Base-by-base conservation (phyloP, 805 yeast species). In the Starmera quercuum region DNA sequence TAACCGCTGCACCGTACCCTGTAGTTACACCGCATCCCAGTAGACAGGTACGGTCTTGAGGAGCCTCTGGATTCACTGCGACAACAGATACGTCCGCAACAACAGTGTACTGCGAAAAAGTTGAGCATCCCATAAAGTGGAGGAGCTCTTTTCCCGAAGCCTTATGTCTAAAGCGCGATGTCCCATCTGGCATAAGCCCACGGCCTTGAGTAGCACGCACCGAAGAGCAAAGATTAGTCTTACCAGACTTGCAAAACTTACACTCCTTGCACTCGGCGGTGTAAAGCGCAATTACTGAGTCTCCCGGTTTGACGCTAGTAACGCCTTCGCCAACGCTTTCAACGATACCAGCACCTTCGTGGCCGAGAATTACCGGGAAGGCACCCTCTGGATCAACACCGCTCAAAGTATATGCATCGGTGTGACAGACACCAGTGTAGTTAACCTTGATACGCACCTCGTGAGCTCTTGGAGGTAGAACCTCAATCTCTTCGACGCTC, bases 171-270 rank as follows among this genome's bases (percentile, higher is more conserved):
- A 92, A 90, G 61, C 99, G 78, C 29, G 83, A 61, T 32, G 99
- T 90, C 15, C 97, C 98, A 58, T 92, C 98, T 42, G 98, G 98
- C 96, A 92, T 83, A 38, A 90, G 82, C 59, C 98, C 99, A 55
- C 84, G 81, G 58, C 98, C 97, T 61, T 92, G 99, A 37, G 99
- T 94, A 35, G 85, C 95, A 65, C 98, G 80, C 48, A 92, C 90
- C 51, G 94, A 73, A 42, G 92, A 85, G 71, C 99, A 92, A 58
- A 92, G 73, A 67, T 92, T 92, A 56, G 98, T 90, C 73, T 94
- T 92, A 42, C 96, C 95, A 40, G 88, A 76, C 58, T 68, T 73
- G 68, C 99, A 92, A 73, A 88, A 85, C 61, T 88, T 87, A 69
- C 99, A 92, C 61, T 87, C 83, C 44, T 71, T 68, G 67, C 99